A percentile compares a stretch with the other conserved stretches of the same genome.
phyloP scores from a whole-genome alignment of 2,329 filamentous ascomycete genomes.

The Exutisphaerella laricina region DNA sequence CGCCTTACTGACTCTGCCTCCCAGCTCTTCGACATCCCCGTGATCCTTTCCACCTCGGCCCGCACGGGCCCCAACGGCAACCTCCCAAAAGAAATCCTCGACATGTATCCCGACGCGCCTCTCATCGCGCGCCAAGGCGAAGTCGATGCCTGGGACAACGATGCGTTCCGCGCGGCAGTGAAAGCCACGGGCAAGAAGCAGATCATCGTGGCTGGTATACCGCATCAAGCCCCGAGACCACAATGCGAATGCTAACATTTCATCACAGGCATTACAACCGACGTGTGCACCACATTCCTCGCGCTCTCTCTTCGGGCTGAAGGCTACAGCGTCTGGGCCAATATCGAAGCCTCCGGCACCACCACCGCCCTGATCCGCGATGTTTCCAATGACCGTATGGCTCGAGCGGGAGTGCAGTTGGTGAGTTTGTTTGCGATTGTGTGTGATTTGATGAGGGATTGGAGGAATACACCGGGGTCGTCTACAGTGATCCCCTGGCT shows the following conservation, averaged over 20 bases:
- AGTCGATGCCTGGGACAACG: slow-evolving; percentile 72
- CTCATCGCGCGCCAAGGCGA: slow-evolving; percentile 64
- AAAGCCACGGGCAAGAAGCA: slow-evolving; percentile 61
- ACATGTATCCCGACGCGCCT: slow-evolving; percentile 60
- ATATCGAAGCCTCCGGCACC: slow-evolving; percentile 66
- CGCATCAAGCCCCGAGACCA: too few species aligned
- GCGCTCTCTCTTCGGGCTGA: slow-evolving; percentile 65
- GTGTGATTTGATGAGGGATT: slow-evolving; percentile 59
- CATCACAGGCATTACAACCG: slow-evolving; percentile 70
- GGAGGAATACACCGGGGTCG: slow-evolving; percentile 51
- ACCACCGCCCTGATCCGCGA: slow-evolving; percentile 56
- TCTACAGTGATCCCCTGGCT: slow-evolving; percentile 57
- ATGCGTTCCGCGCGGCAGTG: slow-evolving; percentile 61
- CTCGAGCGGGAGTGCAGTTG: slow-evolving; percentile 59
- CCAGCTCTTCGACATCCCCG: slow-evolving; percentile 61
- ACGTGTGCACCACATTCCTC: slow-evolving; percentile 70
- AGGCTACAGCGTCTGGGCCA: slow-evolving; percentile 69
- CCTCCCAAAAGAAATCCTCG: slow-evolving; percentile 61
- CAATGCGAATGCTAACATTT: too few species aligned
- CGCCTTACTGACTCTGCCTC: too few species aligned
- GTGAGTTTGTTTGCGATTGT: slow-evolving; percentile 59
- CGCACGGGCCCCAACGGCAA: slow-evolving; percentile 65
- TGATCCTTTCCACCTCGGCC: slow-evolving; percentile 65
- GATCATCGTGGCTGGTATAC: slow-evolving; percentile 63
- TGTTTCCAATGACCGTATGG: slow-evolving; percentile 62